Evolutionary conservation across 176 grass and related monocot species (phyloP).

Genomic region (Cenchrus purpureus): DNA sequence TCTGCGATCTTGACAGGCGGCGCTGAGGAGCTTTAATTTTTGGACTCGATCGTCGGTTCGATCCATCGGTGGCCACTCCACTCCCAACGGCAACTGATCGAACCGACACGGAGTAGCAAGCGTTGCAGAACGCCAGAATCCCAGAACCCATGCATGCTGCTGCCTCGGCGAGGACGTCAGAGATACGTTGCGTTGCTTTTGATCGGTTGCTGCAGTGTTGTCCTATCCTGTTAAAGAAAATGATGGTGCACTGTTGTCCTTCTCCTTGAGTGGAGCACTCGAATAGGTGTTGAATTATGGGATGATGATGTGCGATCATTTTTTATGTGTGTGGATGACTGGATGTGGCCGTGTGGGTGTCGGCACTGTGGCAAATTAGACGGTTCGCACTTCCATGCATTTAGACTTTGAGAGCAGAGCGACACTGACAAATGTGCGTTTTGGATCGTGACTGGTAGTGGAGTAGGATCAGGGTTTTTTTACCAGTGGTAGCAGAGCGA

Average conservation of each 20-base stretch:
- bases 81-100: slow-evolving; percentile 23
- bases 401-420: neutral
- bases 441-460: neutral
- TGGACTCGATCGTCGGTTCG: neutral
- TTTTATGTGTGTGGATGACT: neutral
- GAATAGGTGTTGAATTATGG: neutral
- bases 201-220: neutral
- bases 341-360: neutral
- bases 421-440: slow-evolving; percentile 6
- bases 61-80: slow-evolving; percentile 31
- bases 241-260: slow-evolving; percentile 10
- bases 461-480: neutral
- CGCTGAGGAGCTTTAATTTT: neutral
- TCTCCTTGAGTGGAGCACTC: slow-evolving; percentile 33
- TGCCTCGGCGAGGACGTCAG: slow-evolving; percentile 13
- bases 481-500: no score
- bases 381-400: slow-evolving; percentile 14
- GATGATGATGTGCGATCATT: neutral
- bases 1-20: slow-evolving; percentile 44
- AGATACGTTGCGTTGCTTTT: neutral
- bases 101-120: slow-evolving; percentile 26
- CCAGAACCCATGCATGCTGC: neutral
- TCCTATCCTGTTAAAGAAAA: neutral
- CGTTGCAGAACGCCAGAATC: neutral
- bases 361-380: slow-evolving; percentile 10